phyloP scores from a whole-genome alignment of 345 rosid genomes.

The Arabidopsis arenosa region DNA sequence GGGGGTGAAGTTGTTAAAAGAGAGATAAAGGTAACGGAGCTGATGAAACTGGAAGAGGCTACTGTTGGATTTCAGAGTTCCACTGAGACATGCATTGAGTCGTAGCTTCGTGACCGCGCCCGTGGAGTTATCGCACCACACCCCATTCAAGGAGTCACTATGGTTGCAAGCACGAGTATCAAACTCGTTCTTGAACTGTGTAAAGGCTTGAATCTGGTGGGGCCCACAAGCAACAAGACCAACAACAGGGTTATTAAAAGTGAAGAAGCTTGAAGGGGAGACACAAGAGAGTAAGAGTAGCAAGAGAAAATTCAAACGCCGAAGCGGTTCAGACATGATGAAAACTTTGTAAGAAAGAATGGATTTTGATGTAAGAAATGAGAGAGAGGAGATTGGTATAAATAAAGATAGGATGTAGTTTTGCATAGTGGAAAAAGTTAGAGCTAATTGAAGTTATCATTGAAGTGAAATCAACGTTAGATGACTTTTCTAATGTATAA shows the following conservation, averaged over 20 bases:
- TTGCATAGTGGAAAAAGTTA: not conserved
- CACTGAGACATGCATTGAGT: not conserved
- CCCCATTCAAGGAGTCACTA: not conserved
- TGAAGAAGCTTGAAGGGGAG: not conserved
- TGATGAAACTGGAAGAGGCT: not conserved
- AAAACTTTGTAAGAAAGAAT: not conserved
- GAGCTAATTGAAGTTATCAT: not conserved
- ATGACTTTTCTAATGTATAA: too few species aligned
- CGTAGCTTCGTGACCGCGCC: not conserved
- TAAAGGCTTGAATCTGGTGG: not conserved
- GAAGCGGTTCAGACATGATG: not conserved
- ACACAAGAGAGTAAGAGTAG: not conserved
- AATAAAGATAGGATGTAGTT: not conserved
- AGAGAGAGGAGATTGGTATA: not conserved
- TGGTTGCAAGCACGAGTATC: constrained; percentile 5
- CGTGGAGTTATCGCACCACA: constrained; percentile 13
- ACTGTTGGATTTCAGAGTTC: not conserved
- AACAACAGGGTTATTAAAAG: not conserved
- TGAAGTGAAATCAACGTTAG: too few species aligned
- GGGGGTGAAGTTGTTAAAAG: not conserved
- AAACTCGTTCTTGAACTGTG: constrained; percentile 23
- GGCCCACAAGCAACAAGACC: constrained; percentile 8
- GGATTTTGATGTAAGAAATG: not conserved
- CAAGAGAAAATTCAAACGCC: not conserved
- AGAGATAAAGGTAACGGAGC: not conserved